Evolutionary conservation across 352 stramenopile species (phyloP).

Genomic region (Pythium monospermum): DNA sequence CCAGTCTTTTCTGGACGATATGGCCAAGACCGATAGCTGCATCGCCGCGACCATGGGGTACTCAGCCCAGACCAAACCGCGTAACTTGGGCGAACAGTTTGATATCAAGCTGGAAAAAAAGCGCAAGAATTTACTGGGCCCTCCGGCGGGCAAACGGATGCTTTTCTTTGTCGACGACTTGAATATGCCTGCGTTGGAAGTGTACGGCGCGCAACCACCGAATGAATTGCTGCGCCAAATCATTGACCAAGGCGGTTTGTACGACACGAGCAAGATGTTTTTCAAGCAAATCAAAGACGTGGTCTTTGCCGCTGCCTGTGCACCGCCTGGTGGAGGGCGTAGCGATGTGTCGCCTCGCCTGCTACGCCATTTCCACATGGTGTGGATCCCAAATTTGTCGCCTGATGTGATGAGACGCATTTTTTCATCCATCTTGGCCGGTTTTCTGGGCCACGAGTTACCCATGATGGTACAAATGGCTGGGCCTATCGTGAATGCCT

Average conservation of each 20-base stretch:
- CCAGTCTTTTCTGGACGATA: slow-evolving; percentile 86
- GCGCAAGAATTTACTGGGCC: slow-evolving; percentile 74
- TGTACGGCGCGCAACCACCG: slow-evolving; percentile 90
- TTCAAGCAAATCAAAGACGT: slow-evolving; percentile 90
- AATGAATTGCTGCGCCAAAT: slow-evolving; percentile 91
- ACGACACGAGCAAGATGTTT: slow-evolving; percentile 92
- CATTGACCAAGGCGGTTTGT: slow-evolving; percentile 87
- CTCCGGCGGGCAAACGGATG: slow-evolving; percentile 73
- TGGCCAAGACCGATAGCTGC: slow-evolving; percentile 77
- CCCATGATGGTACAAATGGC: slow-evolving; percentile 72
- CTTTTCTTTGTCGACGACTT: slow-evolving; percentile 90
- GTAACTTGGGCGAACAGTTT: slow-evolving; percentile 81
- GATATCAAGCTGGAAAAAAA: slow-evolving; percentile 83
- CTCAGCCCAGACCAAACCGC: slow-evolving; percentile 84
- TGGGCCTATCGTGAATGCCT: slow-evolving; percentile 78
- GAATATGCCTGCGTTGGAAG: slow-evolving; percentile 91
- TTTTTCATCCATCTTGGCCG: slow-evolving; percentile 87
- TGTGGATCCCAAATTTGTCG: slow-evolving; percentile 88
- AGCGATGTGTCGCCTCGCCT: slow-evolving; percentile 85
- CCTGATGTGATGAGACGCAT: slow-evolving; percentile 83
- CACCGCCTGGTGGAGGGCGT: slow-evolving; percentile 79
- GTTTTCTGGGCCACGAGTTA: slow-evolving; percentile 73
- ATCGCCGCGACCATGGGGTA: slow-evolving; percentile 88
- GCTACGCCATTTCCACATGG: slow-evolving; percentile 88
- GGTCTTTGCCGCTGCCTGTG: slow-evolving; percentile 78